These are phyloP conservation scores for Stropharia rugosoannulata DNA, from an alignment of 768 basidiomycete genomes.

Conservation along the genomic window DNA sequence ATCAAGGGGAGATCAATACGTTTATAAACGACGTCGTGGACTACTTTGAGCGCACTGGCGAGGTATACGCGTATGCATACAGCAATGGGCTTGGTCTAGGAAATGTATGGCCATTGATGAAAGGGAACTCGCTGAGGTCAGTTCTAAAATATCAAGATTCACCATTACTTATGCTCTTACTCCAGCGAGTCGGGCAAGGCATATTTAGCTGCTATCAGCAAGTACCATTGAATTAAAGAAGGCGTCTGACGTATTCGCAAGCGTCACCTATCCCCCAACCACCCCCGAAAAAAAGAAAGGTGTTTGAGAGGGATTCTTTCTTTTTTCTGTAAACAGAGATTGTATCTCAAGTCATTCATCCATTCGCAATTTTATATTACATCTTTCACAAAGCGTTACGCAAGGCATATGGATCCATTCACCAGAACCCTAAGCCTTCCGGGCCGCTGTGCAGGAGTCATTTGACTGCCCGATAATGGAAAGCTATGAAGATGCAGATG, in stretches of 20 bases:
- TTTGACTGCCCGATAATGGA: no score
- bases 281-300: background rate
- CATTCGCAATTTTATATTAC: no score
- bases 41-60: slow-evolving; percentile 34
- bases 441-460: no score
- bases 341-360: no score
- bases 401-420: no score
- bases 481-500: no score
- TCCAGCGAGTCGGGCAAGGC: slow-evolving; percentile 36
- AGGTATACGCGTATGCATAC: slow-evolving; percentile 44
- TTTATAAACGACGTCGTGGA: slow-evolving; percentile 40
- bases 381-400: no score
- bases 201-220: slow-evolving; percentile 39
- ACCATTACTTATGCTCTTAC: background rate
- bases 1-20: slow-evolving; percentile 40
- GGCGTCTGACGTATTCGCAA: background rate
- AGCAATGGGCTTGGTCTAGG: slow-evolving; percentile 48
- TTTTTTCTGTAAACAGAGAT: no score
- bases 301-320: background rate
- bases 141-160: background rate
- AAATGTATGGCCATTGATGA: slow-evolving; percentile 44
- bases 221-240: slow-evolving; percentile 27
- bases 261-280: background rate
- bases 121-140: slow-evolving; percentile 34
- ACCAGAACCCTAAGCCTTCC: no score